These are phyloP conservation scores for Penicillium sp. DNA, from an alignment of 2,329 filamentous ascomycete species.

Conservation along the genomic window DNA sequence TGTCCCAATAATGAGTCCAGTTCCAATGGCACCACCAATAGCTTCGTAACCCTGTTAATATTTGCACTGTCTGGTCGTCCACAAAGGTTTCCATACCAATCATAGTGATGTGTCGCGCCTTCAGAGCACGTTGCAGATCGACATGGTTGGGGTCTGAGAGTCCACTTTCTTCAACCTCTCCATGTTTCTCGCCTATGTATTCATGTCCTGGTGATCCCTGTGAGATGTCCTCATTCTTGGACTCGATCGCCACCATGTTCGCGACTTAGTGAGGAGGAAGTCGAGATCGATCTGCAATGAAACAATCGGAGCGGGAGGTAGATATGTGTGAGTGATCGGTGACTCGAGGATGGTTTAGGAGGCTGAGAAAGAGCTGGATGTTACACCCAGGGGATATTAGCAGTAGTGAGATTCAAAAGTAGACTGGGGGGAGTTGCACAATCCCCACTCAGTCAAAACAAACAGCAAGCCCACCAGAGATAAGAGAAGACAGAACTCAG, in stretches of 20 bases:
- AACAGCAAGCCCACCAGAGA: neutral
- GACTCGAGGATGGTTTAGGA: neutral
- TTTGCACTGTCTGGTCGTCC: neutral
- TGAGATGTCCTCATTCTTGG: conserved; percentile 26
- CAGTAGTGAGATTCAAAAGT: neutral
- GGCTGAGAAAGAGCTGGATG: neutral
- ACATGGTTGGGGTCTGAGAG: conserved; percentile 33
- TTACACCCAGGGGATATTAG: neutral
- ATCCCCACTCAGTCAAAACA: neutral
- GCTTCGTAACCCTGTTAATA: conserved; percentile 21
- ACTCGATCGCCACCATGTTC: conserved; percentile 6
- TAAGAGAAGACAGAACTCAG: neutral
- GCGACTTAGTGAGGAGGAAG: neutral
- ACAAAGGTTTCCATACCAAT: conserved; percentile 35
- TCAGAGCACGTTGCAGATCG: conserved; percentile 47
- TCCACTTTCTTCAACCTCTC: conserved; percentile 27
- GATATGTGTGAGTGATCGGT: neutral
- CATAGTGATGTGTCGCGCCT: conserved; percentile 48
- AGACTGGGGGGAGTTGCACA: neutral
- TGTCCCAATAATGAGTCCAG: conserved; percentile 47
- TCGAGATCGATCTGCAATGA: no score
- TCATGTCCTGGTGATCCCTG: conserved; percentile 24
- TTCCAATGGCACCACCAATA: conserved; percentile 50
- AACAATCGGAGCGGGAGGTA: neutral
- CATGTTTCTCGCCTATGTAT: conserved; percentile 19